Percentiles rank a stretch among this genome's conserved stretches.
These are phyloP conservation scores for Voacanga thouarsii DNA, from an alignment of 257 asterid species.

Conservation along the genomic window DNA sequence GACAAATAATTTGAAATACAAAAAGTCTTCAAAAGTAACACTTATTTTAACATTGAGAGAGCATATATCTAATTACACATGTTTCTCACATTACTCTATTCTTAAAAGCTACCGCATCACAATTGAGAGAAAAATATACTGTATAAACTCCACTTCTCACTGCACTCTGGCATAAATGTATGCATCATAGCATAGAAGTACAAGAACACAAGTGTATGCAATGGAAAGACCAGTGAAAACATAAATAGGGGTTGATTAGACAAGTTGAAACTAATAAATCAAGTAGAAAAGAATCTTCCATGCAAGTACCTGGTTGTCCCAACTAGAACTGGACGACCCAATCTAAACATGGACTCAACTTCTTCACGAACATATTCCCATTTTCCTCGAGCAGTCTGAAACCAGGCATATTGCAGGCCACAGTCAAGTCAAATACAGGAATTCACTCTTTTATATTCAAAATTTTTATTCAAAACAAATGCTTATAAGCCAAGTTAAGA, in stretches of 20 bases:
- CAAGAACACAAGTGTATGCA: background rate
- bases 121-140: no score
- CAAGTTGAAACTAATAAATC: background rate
- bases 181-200: background rate
- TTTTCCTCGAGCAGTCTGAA: conserved; percentile 90
- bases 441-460: background rate
- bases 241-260: background rate
- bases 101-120: no score
- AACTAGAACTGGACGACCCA: conserved; percentile 92
- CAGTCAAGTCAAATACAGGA: conserved; percentile 10
- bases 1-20: no score
- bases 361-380: conserved; percentile 85
- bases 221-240: background rate
- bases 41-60: no score
- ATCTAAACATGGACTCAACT: conserved; percentile 75
- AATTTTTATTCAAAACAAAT: background rate
- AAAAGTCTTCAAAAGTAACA: no score
- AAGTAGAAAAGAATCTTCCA: conserved; percentile 24
- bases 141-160: background rate
- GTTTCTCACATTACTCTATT: no score
- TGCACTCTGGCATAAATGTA: background rate
- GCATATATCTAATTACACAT: no score
- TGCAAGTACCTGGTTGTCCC: conserved; percentile 85
- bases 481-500: background rate
- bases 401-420: conserved; percentile 25